phyloP scores from a whole-genome alignment of 352 stramenopile species.

The Pythium utonaiense region DNA sequence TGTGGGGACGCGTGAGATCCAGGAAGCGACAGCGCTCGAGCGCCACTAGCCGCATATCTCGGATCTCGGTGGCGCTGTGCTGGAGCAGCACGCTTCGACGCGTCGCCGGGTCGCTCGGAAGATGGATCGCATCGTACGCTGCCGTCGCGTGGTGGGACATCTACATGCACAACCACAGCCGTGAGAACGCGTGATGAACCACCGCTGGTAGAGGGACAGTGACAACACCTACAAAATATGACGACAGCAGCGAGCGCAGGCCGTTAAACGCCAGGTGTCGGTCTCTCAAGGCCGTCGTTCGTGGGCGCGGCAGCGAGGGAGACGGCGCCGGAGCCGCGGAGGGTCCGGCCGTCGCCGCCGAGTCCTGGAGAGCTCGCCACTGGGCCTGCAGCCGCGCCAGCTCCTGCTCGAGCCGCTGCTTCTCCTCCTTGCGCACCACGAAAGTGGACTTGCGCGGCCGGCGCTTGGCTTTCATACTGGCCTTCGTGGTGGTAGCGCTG shows the following conservation, averaged over 20 bases:
- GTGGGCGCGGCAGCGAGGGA: neutral
- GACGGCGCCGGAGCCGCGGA: too few relatives aligned
- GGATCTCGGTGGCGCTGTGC: slow-evolving; percentile 38
- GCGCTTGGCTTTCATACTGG: neutral
- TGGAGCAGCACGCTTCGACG: slow-evolving; percentile 30
- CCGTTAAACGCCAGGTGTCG: slow-evolving; percentile 8
- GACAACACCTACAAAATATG: slow-evolving; percentile 10
- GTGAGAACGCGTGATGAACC: too few relatives aligned
- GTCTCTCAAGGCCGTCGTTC: neutral
- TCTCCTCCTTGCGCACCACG: slow-evolving; percentile 21
- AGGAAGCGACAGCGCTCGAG: slow-evolving; percentile 33
- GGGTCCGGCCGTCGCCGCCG: too few relatives aligned
- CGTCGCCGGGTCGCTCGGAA: slow-evolving; percentile 14
- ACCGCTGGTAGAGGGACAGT: too few relatives aligned
- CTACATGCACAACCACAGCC: too few relatives aligned
- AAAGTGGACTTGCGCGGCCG: slow-evolving; percentile 18
- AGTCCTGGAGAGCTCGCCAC: slow-evolving; percentile 3
- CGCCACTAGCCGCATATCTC: slow-evolving; percentile 35
- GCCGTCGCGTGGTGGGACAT: neutral
- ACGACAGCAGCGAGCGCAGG: slow-evolving; percentile 9
- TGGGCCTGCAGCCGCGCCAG: slow-evolving; percentile 13
- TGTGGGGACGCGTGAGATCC: slow-evolving; percentile 29
- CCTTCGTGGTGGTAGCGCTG: neutral
- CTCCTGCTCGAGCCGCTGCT: slow-evolving; percentile 15
- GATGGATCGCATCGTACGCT: slow-evolving; percentile 1